Conservation (phyloP, 2,329 filamentous ascomycete genomes). For the Neoascochyta sp. region DNA sequence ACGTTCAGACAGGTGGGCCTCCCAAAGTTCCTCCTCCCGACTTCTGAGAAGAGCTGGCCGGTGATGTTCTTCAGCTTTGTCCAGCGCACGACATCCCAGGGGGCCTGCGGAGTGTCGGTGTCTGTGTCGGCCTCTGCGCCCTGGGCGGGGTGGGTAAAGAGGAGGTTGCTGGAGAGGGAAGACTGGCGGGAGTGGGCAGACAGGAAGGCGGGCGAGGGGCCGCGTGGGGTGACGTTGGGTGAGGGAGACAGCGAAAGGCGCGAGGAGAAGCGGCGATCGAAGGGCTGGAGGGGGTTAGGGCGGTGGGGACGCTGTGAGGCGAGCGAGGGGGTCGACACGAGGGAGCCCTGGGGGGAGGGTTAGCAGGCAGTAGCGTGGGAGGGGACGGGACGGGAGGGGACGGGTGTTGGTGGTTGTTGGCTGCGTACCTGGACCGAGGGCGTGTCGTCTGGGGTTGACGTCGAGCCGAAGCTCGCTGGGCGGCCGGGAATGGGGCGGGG, state of each 20-base stretch:
- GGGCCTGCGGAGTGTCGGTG: constrained; percentile 72
- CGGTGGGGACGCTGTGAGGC: constrained; percentile 68
- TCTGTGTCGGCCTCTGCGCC: too few relatives aligned
- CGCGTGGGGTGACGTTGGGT: constrained; percentile 59
- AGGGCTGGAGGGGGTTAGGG: constrained; percentile 83
- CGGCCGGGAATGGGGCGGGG: constrained; percentile 12
- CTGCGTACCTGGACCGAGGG: constrained; percentile 81
- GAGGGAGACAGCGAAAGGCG: constrained; percentile 63
- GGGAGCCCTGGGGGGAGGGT: constrained; percentile 51
- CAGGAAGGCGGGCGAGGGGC: constrained; percentile 71
- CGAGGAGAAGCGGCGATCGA: constrained; percentile 91
- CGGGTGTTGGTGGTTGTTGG: too few relatives aligned
- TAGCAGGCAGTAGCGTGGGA: too few relatives aligned
- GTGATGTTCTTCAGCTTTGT: constrained; percentile 88
- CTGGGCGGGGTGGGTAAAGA: constrained; percentile 56
- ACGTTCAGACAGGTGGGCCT: constrained; percentile 84
- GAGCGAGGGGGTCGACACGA: constrained; percentile 60
- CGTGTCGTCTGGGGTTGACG: constrained; percentile 77
- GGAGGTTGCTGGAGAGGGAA: constrained; percentile 69
- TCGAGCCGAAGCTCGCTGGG: constrained; percentile 63
- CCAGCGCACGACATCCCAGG: constrained; percentile 98
- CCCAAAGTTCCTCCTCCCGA: constrained; percentile 88
- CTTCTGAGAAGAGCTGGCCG: constrained; percentile 85
- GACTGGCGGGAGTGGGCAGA: constrained; percentile 74
- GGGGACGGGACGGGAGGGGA: too few relatives aligned